phyloP scores from a whole-genome alignment of 106 monocot genomes.

The Alisma plantagoaquatica region DNA sequence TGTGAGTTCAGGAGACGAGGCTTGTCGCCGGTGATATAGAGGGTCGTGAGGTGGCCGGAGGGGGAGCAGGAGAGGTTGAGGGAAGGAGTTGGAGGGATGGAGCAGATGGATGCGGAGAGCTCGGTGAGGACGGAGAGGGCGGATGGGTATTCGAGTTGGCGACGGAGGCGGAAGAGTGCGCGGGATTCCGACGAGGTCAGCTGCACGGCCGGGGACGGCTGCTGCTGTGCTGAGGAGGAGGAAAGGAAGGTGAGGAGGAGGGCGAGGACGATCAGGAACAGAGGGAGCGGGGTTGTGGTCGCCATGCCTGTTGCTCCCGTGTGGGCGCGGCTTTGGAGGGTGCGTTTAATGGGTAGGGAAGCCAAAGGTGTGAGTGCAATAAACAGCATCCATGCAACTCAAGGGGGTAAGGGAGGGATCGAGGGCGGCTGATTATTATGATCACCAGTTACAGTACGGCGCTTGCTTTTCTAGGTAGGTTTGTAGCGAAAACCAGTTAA shows the following conservation, averaged over 20 bases:
- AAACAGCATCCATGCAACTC: no score
- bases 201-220: neutral
- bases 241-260: neutral
- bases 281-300: no score
- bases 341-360: no score
- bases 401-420: no score
- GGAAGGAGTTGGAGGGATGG: constrained; percentile 5
- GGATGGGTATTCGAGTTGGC: constrained; percentile 10
- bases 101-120: constrained; percentile 3
- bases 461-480: no score
- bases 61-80: constrained; percentile 10
- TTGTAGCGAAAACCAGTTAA: no score
- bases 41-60: constrained; percentile 4
- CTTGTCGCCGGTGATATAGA: constrained; percentile 4
- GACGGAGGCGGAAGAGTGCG: constrained; percentile 12
- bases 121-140: constrained; percentile 2
- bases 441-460: no score
- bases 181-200: constrained; percentile 3
- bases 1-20: neutral
- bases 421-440: no score
- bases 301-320: no score
- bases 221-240: neutral
- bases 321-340: no score
- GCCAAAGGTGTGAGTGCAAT: no score
- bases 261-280: neutral